Percentiles rank a stretch among this genome's conserved stretches.
phyloP scores from a whole-genome alignment of 192 early-diverging fungal species.

The Haplosporangium gracile region DNA sequence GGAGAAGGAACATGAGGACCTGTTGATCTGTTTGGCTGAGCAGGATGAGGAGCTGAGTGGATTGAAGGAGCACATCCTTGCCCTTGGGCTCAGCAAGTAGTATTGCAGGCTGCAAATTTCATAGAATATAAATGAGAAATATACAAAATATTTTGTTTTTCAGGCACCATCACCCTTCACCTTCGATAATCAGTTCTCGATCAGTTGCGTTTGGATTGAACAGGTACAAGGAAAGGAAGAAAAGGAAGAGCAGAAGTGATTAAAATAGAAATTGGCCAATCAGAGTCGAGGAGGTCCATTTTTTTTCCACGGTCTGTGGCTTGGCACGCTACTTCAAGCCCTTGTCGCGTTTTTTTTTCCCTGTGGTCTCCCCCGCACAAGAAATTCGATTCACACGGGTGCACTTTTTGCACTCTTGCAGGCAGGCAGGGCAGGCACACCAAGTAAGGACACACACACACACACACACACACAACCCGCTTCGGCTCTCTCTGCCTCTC shows the following conservation, averaged over 20 bases:
- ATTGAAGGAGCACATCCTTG: conserved; percentile 27
- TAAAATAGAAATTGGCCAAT: conserved; percentile 3
- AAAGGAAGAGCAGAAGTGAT: neutral
- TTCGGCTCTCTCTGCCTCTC: neutral
- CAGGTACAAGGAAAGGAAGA: neutral
- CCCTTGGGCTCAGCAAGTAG: conserved; percentile 15
- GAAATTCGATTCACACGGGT: neutral
- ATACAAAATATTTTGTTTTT: neutral
- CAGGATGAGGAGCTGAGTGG: conserved; percentile 71
- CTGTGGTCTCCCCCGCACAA: neutral
- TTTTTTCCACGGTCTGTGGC: conserved; percentile 32
- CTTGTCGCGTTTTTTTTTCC: neutral
- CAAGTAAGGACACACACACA: too few relatives aligned
- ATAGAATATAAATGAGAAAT: neutral
- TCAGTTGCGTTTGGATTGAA: neutral
- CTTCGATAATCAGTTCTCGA: too few relatives aligned
- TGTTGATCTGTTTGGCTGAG: conserved; percentile 87
- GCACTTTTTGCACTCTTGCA: neutral
- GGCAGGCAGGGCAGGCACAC: neutral
- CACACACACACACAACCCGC: neutral
- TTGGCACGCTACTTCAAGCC: neutral
- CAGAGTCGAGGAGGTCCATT: conserved; percentile 7
- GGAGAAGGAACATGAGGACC: conserved; percentile 85
- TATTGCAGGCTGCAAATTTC: neutral
- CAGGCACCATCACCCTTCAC: neutral